Evolutionary conservation across 441 rosid genomes (phyloP), one percentile per base, ranked within the genome.

Genomic region (Populus hybrid): DNA sequence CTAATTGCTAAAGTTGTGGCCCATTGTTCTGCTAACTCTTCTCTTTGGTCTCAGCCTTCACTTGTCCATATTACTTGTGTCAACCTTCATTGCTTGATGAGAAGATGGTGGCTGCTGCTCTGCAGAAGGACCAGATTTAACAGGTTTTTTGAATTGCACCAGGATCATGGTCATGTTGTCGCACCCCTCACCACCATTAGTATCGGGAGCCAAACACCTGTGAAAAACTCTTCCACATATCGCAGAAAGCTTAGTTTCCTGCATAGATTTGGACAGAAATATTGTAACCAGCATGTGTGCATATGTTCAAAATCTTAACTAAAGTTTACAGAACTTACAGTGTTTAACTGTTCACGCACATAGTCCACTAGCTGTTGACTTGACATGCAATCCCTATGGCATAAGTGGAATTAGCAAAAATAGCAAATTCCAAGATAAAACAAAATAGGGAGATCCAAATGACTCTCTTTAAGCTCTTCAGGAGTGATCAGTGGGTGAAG

Each of bases 81-180:
- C 63, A 6, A 64, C 29, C 56, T 76, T 28, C 0, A 66, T 5
- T 12, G n/a, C 61, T 6, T 80, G 84, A 64, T 65, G 65, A 7
- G 70, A 77, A 14, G 79, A 8, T 0, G n/a, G 35, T 9, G 79
- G 69, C 74, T n/a, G 84, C 76, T 80, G 85, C 67, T 42, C 81
- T 9, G 53, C 53, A 35, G 87, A 69, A 79, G 80, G 16, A 40
- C 61, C 56, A 20, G 82, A 35, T n/a, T 65, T 14, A 9, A 68
- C 31, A 24, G 87, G 78, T 70, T 89, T 91, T 86, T 90, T 93
- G 90, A 94, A 93, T 82, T 89, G 97, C 72, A 93, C 94, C 80
- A 94, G 76, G 84, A 93, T 89, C 96, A 94, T 94, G 69, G 98
- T 94, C 98, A 94, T 94, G 84, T 94, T 94, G 84, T 94, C 98